Evolutionary conservation across 78 protist species (phyloP).

Genomic region (Cavenderia fasciculata): DNA sequence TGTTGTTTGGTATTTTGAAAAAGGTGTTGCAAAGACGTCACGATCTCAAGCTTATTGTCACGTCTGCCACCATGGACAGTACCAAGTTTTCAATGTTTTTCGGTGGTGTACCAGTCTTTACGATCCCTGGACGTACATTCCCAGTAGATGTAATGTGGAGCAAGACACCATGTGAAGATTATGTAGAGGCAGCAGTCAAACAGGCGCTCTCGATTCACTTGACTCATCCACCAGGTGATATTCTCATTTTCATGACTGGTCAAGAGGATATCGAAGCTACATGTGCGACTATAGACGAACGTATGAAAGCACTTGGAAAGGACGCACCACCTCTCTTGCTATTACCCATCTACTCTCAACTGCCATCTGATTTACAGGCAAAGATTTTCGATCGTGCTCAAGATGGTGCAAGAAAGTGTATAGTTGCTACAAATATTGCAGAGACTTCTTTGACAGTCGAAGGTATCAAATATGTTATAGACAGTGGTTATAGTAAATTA

Average conservation of each 20-base stretch:
- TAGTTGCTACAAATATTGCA: conserved; percentile 98
- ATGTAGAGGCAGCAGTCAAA: conserved; percentile 96
- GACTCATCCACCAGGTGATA: conserved; percentile 94
- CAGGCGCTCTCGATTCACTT: conserved; percentile 89
- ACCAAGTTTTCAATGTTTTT: conserved; percentile 96
- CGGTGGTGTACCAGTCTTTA: conserved; percentile 92
- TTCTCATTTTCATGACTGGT: conserved; percentile 99
- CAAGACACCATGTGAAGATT: conserved; percentile 88
- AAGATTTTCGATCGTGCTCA: conserved; percentile 92
- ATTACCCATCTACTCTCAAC: conserved; percentile 97
- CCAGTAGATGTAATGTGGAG: conserved; percentile 94
- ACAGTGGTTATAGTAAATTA: conserved; percentile 95
- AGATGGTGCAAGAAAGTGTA: conserved; percentile 89
- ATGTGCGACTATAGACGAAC: conserved; percentile 86
- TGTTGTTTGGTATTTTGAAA: conserved; percentile 93
- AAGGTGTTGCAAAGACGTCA: conserved; percentile 81
- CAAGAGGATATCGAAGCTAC: conserved; percentile 98
- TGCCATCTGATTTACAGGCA: conserved; percentile 97
- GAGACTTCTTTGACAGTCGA: conserved; percentile 98
- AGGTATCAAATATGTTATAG: conserved; percentile 96
- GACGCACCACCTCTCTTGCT: conserved; percentile 82
- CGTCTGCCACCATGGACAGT: conserved; percentile 99
- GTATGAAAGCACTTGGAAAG: conserved; percentile 66
- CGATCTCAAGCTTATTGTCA: conserved; percentile 98
- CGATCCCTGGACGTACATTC: conserved; percentile 98